Evolutionary conservation across 139 green algal genomes (phyloP), one percentile per base, ranked within the genome.

Genomic region (Gonium pectorale): DNA sequence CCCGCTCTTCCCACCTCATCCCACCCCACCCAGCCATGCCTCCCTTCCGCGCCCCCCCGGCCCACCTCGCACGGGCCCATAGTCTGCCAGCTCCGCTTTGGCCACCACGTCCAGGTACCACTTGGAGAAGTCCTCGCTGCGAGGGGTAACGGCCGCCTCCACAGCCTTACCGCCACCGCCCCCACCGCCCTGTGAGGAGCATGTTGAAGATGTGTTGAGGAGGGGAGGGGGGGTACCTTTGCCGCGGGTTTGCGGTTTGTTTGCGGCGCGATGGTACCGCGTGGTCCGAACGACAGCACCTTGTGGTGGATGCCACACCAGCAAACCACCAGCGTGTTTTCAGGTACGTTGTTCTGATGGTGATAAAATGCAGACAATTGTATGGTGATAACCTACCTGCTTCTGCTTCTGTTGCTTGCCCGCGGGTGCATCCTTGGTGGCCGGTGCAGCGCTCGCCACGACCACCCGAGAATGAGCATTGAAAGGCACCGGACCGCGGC

Each of bases 31-130:
- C n/a, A n/a, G n/a, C n/a, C n/a, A n/a, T n/a, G n/a, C n/a, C n/a
- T n/a, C n/a, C n/a, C n/a, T n/a, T n/a, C n/a, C n/a, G n/a, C n/a
- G n/a, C n/a, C n/a, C n/a, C n/a, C n/a, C n/a, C n/a, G n/a, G 3
- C 82, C n/a, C 79, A 94, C 90, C 92, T 62, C 97, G 81, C 40
- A 99, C 98, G 15, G 98, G 98, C 5, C 98, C 98, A 88, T 99
- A 99, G 88, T 99, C 97, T 4, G 96, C 98, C 52, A 99, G 93
- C 92, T 99, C 90, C 27, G 93, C 95, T 81, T 98, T 95, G 11
- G 94, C 90, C 43, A 99, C 95, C 49, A 99, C 90, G 70, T 99
- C 98, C 38, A 99, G 91, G 91, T 99, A 99, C 83, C 91, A 97
- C 80, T 93, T 92, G 82, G 84, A 92, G 74, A 96, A 98, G 88